These are phyloP conservation scores for Vanderwaltozyma yarrowii DNA, from an alignment of 805 yeast species.

Conservation along the genomic window DNA sequence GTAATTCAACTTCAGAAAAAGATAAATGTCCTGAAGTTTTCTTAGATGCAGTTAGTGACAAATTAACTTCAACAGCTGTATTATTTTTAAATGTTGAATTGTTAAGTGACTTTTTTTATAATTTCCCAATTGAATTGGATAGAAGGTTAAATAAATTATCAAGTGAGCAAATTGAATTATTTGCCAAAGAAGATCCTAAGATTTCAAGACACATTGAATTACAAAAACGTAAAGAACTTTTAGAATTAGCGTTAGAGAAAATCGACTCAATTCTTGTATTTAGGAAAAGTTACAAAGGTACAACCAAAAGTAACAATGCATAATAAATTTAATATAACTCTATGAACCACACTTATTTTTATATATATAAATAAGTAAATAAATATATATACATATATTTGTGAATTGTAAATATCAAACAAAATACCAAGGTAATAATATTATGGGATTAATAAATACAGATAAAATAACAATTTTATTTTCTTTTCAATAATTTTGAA, in stretches of 20 bases:
- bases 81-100: constrained; percentile 88
- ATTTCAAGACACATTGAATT: constrained; percentile 83
- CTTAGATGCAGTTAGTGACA: constrained; percentile 83
- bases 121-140: constrained; percentile 91
- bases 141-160: constrained; percentile 51
- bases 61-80: constrained; percentile 87
- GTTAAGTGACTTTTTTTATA: constrained; percentile 88
- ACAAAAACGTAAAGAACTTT: constrained; percentile 83
- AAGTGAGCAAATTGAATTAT: constrained; percentile 69
- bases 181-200: constrained; percentile 93
- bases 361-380: neutral
- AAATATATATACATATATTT: no score
- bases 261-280: constrained; percentile 50
- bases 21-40: constrained; percentile 93
- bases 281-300: constrained; percentile 26
- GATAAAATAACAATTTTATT: no score
- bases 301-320: no score
- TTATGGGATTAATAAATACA: no score
- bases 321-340: neutral
- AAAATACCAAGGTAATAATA: no score
- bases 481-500: no score
- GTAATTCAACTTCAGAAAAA: constrained; percentile 70
- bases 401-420: no score
- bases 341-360: neutral
- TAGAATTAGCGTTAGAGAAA: constrained; percentile 74